Conservation (phyloP, 768 basidiomycete species). For the Galerina sulciceps region DNA sequence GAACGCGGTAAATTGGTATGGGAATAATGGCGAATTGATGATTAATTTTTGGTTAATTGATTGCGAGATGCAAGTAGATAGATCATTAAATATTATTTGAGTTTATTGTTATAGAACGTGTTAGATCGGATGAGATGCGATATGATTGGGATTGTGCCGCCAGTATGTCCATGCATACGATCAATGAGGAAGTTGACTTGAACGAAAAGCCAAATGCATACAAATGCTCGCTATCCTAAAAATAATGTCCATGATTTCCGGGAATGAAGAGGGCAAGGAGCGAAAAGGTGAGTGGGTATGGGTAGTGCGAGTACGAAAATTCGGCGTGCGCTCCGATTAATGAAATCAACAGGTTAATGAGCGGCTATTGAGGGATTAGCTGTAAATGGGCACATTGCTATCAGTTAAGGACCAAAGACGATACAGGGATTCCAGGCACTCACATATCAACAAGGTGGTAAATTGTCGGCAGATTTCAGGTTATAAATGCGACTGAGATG, state of each 20-base stretch:
- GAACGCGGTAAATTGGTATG: constrained; percentile 61
- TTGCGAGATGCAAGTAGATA: background rate
- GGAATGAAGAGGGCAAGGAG: constrained; percentile 8
- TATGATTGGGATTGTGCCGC: background rate
- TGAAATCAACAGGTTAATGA: constrained; percentile 13
- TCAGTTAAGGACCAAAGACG: constrained; percentile 4
- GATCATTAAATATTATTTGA: constrained; percentile 11
- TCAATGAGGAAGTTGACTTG: background rate
- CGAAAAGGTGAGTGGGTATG: background rate
- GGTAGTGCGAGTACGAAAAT: background rate
- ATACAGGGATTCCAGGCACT: constrained; percentile 4
- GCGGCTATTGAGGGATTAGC: constrained; percentile 5
- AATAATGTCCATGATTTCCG: constrained; percentile 20
- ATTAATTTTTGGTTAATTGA: constrained; percentile 1
- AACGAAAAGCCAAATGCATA: constrained; percentile 5
- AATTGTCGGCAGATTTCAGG: constrained; percentile 22
- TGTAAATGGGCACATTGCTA: constrained; percentile 12
- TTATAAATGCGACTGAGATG: constrained; percentile 8
- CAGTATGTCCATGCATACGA: background rate
- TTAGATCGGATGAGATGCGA: background rate
- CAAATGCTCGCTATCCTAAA: constrained; percentile 16
- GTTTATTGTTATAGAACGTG: constrained; percentile 3
- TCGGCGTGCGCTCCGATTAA: constrained; percentile 10
- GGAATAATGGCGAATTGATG: constrained; percentile 38
- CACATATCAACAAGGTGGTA: constrained; percentile 21